These are phyloP conservation scores for Juglanconis sp. DNA, from an alignment of 2,329 filamentous ascomycete genomes.

Conservation along the genomic window DNA sequence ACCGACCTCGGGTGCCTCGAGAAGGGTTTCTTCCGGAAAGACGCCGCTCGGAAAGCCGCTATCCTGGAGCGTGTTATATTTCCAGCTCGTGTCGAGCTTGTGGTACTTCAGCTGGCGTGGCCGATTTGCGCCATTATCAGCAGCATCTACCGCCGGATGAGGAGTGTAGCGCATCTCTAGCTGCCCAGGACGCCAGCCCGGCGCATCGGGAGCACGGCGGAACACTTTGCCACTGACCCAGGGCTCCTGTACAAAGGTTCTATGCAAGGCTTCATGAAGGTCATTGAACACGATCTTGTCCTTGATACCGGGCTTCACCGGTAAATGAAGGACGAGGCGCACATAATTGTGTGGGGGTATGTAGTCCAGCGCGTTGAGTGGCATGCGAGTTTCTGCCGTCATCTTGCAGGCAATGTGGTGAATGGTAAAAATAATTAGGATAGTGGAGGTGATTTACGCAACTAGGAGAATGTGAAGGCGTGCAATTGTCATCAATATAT, in stretches of 20 bases:
- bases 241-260: background rate
- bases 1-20: background rate
- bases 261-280: background rate
- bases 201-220: background rate
- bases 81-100: background rate
- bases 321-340: background rate
- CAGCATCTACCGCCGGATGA: background rate
- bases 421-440: too few relatives aligned
- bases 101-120: background rate
- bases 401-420: background rate
- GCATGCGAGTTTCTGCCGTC: background rate
- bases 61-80: background rate
- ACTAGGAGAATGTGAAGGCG: too few relatives aligned
- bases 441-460: too few relatives aligned
- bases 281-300: background rate
- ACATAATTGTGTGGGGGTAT: background rate
- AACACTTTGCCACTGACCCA: constrained; percentile 1
- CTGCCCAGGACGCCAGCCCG: background rate
- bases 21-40: background rate
- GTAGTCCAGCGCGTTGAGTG: background rate
- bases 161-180: background rate
- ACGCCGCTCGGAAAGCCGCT: background rate
- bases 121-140: background rate
- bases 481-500: too few relatives aligned
- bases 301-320: background rate